phyloP scores from a whole-genome alignment of 345 rosid genomes.

The Melastoma malabathricum region DNA sequence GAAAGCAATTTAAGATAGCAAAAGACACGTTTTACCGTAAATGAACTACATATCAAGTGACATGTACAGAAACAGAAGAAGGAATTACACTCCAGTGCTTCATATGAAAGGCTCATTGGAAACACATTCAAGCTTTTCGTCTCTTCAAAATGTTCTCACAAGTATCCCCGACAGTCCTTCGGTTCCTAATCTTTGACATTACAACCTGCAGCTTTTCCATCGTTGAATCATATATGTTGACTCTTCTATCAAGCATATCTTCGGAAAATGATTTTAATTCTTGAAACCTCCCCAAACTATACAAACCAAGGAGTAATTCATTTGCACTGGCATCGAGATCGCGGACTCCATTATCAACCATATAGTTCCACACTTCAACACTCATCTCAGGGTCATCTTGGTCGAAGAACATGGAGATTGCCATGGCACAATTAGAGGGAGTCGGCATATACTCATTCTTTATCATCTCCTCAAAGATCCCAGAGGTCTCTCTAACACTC shows the following conservation, averaged over 20 bases:
- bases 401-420: slow-evolving; percentile 28
- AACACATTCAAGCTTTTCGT: slow-evolving; percentile 23
- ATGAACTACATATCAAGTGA: too few species aligned
- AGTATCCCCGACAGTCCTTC: slow-evolving; percentile 27
- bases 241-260: slow-evolving; percentile 32
- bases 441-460: slow-evolving; percentile 42
- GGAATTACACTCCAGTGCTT: too few species aligned
- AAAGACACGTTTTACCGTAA: too few species aligned
- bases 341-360: slow-evolving; percentile 24
- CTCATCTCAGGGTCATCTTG: slow-evolving; percentile 43
- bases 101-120: neutral
- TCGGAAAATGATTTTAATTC: slow-evolving; percentile 30
- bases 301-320: slow-evolving; percentile 34
- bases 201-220: slow-evolving; percentile 33
- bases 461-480: slow-evolving; percentile 39
- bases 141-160: slow-evolving; percentile 31
- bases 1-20: too few species aligned
- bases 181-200: slow-evolving; percentile 15
- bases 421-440: slow-evolving; percentile 23
- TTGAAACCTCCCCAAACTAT: slow-evolving; percentile 29
- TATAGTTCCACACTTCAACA: slow-evolving; percentile 45
- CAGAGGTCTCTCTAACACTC: slow-evolving; percentile 22
- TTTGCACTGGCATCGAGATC: slow-evolving; percentile 35
- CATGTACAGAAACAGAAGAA: too few species aligned
- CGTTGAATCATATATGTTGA: slow-evolving; percentile 26